Conservation (phyloP, 129 eudicot species). For the Chrysanthemum makinoi region DNA sequence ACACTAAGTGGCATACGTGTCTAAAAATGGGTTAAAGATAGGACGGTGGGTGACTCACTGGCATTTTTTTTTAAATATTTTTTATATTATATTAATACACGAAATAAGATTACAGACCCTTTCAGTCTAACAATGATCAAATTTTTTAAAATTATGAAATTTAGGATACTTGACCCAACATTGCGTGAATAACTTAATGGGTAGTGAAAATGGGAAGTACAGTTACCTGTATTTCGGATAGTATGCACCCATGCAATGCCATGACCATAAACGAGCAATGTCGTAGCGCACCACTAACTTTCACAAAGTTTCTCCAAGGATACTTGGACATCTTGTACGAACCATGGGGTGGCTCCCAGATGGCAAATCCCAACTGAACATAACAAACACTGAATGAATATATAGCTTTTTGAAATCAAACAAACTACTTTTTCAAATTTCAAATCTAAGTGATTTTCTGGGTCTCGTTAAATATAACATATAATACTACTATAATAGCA, state of each 20-base stretch:
- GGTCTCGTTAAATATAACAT: neutral
- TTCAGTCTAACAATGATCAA: neutral
- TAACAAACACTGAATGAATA: conserved; percentile 1
- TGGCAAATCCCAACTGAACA: conserved; percentile 74
- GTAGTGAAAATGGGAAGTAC: neutral
- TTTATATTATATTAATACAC: neutral
- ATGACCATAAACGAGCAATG: conserved; percentile 91
- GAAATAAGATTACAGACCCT: neutral
- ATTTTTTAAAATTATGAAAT: neutral
- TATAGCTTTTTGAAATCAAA: conserved; percentile 13
- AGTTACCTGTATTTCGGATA: conserved; percentile 86
- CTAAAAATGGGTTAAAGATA: neutral
- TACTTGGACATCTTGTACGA: conserved; percentile 57
- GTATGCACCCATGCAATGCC: conserved; percentile 88
- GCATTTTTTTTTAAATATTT: neutral
- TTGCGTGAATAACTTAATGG: neutral
- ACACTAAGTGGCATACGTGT: neutral
- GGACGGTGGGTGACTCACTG: neutral
- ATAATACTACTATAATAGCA: too few species aligned
- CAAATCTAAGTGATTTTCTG: conserved; percentile 4
- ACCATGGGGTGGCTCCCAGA: conserved; percentile 98
- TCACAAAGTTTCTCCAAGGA: conserved; percentile 84
- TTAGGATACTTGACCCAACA: neutral
- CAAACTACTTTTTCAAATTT: neutral
- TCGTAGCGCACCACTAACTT: conserved; percentile 69